Evolutionary conservation across 129 eudicot genomes (phyloP).

Genomic region (Ambrosia artemisiifolia): DNA sequence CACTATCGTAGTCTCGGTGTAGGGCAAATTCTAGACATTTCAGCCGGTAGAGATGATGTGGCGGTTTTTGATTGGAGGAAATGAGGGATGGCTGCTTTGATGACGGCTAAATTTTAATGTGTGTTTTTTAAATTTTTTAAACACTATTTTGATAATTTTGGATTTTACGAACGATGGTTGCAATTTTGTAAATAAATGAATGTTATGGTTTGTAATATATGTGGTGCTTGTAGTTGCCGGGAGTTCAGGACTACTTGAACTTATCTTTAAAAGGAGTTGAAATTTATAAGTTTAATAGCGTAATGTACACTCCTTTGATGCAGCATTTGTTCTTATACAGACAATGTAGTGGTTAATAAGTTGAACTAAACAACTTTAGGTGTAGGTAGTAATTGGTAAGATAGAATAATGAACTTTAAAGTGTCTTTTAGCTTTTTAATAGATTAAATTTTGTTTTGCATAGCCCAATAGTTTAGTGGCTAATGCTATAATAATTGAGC

Average conservation of each 20-base stretch:
- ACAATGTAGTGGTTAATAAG: conserved; percentile 22
- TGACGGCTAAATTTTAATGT: too few relatives aligned
- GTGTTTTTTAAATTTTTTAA: too few relatives aligned
- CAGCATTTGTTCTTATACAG: conserved; percentile 2
- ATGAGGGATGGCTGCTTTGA: too few relatives aligned
- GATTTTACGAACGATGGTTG: too few relatives aligned
- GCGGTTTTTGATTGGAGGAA: too few relatives aligned
- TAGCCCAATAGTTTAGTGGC: conserved; percentile 14
- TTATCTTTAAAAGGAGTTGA: not conserved
- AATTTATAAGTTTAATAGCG: conserved; percentile 18
- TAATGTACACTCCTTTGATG: conserved; percentile 12
- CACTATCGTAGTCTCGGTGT: too few relatives aligned
- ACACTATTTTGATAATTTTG: too few relatives aligned
- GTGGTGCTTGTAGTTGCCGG: not conserved
- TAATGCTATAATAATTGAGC: conserved; percentile 17
- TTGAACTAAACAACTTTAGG: conserved; percentile 16
- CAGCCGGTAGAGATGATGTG: too few relatives aligned
- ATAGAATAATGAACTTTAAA: not conserved
- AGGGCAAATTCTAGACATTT: too few relatives aligned
- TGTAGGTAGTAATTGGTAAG: too few relatives aligned
- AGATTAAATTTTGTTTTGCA: not conserved
- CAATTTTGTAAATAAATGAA: not conserved
- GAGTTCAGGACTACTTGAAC: not conserved
- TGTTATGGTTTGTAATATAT: not conserved
- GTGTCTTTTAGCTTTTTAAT: conserved; percentile 24